Conservation (phyloP, 257 asterid species). For the Cynanchum wilfordii region DNA sequence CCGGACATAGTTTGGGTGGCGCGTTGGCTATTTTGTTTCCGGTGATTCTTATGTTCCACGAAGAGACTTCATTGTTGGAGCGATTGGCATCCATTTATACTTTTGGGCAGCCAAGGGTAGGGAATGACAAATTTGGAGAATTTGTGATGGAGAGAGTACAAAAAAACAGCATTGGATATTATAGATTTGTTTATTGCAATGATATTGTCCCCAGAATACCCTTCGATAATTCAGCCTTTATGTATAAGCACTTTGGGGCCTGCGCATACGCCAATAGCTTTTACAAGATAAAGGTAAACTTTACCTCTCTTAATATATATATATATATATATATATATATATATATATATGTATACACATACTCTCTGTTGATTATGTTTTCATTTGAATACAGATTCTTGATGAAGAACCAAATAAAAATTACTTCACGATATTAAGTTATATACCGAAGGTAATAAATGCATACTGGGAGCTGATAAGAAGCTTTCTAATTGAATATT, state of each 20-base stretch:
- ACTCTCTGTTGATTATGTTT: no score
- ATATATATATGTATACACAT: no score
- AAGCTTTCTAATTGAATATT: slow-evolving; percentile 30
- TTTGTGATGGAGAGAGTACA: not conserved
- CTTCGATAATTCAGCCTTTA: not conserved
- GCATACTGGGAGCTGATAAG: slow-evolving; percentile 45
- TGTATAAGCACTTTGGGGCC: slow-evolving; percentile 59
- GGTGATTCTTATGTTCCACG: slow-evolving; percentile 1
- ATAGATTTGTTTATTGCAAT: slow-evolving; percentile 10
- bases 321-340: no score
- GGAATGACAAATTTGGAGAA: not conserved
- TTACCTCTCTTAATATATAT: no score
- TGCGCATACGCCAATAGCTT: slow-evolving; percentile 46
- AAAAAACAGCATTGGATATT: not conserved
- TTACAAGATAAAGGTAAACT: not conserved
- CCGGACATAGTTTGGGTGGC: slow-evolving; percentile 9
- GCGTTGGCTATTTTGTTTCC: slow-evolving; percentile 13
- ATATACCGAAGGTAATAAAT: slow-evolving; percentile 34
- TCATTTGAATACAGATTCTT: slow-evolving; percentile 38
- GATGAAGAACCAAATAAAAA: slow-evolving; percentile 54
- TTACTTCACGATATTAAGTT: slow-evolving; percentile 35
- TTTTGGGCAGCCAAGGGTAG: slow-evolving; percentile 12
- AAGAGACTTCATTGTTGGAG: not conserved
- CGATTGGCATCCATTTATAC: slow-evolving; percentile 7
- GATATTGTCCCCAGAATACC: not conserved